A percentile compares a stretch with the other conserved stretches of the same genome.
Conservation (phyloP, 495 filamentous ascomycete genomes). For the Penicillium psychrofluorescens region DNA sequence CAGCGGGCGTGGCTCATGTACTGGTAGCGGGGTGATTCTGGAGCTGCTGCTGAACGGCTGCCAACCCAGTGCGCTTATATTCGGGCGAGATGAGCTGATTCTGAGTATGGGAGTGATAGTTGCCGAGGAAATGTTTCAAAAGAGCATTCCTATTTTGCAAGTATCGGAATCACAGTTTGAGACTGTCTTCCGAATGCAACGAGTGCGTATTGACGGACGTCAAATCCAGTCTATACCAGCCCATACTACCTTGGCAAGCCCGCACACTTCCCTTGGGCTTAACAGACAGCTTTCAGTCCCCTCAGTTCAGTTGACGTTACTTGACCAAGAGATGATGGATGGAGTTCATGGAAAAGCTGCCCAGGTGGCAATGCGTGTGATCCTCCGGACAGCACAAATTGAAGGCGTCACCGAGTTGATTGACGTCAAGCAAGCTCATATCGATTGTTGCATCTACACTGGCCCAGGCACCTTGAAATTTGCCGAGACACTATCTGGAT, state of each 20-base stretch:
- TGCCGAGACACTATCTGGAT: conserved; percentile 11
- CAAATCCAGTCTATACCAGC: neutral
- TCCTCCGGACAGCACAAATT: conserved; percentile 14
- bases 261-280: neutral
- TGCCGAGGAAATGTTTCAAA: conserved; percentile 17
- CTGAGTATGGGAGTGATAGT: conserved; percentile 23
- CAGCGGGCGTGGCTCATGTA: conserved; percentile 22
- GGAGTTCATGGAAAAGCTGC: conserved; percentile 15
- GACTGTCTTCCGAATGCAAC: neutral
- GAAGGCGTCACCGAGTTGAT: conserved; percentile 13
- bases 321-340: conserved; percentile 14
- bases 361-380: conserved; percentile 16
- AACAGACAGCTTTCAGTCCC: neutral
- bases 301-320: neutral
- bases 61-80: conserved; percentile 15
- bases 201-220: neutral
- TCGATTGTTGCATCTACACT: conserved; percentile 28
- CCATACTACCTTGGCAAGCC: neutral
- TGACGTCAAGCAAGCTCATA: conserved; percentile 18
- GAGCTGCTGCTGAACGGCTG: conserved; percentile 19
- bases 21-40: conserved; percentile 23
- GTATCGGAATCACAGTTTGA: conserved; percentile 7
- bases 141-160: conserved; percentile 17
- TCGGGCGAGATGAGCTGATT: conserved; percentile 21
- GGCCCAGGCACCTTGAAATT: conserved; percentile 19